A percentile compares a stretch with the other conserved stretches of the same genome.
Evolutionary conservation across 2,329 filamentous ascomycete genomes (phyloP).

Genomic region (Ophiostoma tasmaniense): DNA sequence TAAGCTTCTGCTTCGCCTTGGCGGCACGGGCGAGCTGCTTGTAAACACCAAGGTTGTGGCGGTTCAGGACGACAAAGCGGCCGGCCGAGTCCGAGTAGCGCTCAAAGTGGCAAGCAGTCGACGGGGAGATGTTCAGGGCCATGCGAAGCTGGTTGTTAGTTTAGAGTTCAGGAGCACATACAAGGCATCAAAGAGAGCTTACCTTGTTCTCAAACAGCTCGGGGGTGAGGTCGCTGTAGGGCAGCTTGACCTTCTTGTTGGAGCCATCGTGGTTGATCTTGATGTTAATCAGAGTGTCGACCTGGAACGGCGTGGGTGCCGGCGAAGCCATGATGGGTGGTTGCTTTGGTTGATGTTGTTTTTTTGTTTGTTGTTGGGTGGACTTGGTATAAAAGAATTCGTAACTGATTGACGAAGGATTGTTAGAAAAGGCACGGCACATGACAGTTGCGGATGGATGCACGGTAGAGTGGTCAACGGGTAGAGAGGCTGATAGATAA

Average conservation of each 20-base stretch:
- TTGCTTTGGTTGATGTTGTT: not conserved
- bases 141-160: constrained; percentile 52
- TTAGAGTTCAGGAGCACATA: not conserved
- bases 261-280: constrained; percentile 72
- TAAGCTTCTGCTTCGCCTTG: constrained; percentile 96
- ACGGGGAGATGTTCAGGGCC: constrained; percentile 55
- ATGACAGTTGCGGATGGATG: not conserved
- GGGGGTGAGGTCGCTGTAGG: constrained; percentile 72
- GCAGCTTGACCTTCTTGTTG: constrained; percentile 79
- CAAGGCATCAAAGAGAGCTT: constrained; percentile 33
- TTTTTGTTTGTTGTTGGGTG: not conserved
- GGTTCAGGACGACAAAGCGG: constrained; percentile 70
- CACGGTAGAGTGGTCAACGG: not conserved
- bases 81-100: constrained; percentile 91
- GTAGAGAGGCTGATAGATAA: not conserved
- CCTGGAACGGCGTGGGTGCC: constrained; percentile 21
- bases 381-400: not conserved
- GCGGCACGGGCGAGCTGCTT: constrained; percentile 95
- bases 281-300: constrained; percentile 71
- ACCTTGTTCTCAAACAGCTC: constrained; percentile 68
- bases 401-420: not conserved
- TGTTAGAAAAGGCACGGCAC: constrained; percentile 5
- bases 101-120: constrained; percentile 64
- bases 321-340: not conserved
- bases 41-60: constrained; percentile 72